These are phyloP conservation scores for Umbilicus rupestris DNA, from an alignment of 164 flowering plant species.

Conservation along the genomic window DNA sequence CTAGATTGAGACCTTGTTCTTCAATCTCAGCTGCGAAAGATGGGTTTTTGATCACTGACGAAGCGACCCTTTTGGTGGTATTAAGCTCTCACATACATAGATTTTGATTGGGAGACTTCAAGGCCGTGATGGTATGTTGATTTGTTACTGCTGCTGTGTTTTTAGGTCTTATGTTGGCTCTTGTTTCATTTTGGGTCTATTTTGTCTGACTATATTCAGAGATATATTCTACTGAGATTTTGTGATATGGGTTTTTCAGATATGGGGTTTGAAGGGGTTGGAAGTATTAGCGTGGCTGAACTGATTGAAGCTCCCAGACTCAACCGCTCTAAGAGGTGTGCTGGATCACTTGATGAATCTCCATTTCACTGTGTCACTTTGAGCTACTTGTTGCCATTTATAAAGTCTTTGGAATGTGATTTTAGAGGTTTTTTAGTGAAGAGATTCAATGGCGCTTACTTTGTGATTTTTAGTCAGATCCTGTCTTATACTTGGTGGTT, in stretches of 20 bases:
- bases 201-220: not conserved
- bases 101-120: constrained; percentile 5
- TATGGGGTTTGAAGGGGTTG: constrained; percentile 34
- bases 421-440: not conserved
- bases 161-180: not conserved
- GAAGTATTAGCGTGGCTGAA: constrained; percentile 22
- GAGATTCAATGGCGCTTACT: not conserved
- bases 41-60: not conserved
- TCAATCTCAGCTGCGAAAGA: not conserved
- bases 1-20: not conserved
- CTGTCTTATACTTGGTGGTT: not conserved
- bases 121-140: constrained; percentile 15
- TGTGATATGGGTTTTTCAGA: constrained; percentile 18
- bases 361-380: not conserved
- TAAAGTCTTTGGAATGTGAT: not conserved
- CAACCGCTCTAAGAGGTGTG: constrained; percentile 51
- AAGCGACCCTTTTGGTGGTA: not conserved
- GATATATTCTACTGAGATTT: not conserved
- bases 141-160: not conserved
- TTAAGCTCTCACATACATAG: not conserved
- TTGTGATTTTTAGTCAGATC: not conserved
- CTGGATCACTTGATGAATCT: not conserved
- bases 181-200: not conserved
- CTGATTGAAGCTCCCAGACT: constrained; percentile 22
- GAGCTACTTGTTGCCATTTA: not conserved